Evolutionary conservation across 176 grass and related monocot genomes (phyloP).

Genomic region (Pontederia crassipes): DNA sequence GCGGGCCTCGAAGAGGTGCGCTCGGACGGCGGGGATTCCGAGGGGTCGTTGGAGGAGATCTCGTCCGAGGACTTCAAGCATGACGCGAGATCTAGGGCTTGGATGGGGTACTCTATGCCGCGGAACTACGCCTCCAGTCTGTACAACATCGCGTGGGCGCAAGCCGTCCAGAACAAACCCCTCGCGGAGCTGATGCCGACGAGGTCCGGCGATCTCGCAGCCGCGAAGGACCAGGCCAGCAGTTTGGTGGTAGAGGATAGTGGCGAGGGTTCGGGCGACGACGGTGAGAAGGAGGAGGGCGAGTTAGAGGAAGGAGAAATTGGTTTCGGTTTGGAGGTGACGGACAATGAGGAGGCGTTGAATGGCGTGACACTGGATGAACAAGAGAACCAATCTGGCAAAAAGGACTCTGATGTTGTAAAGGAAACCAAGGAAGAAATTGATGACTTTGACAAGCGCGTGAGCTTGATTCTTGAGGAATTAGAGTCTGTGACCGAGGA

Average conservation of each 20-base stretch:
- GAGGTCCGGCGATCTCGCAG: slow-evolving; percentile 2
- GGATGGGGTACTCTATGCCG: slow-evolving; percentile 79
- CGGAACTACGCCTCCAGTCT: slow-evolving; percentile 59
- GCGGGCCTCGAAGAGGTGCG: slow-evolving; percentile 6
- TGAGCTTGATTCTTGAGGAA: slow-evolving; percentile 76
- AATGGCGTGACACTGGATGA: slow-evolving; percentile 47
- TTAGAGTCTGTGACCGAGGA: slow-evolving; percentile 85
- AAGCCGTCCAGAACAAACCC: slow-evolving; percentile 90
- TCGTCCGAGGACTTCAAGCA: slow-evolving; percentile 52
- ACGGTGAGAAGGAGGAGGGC: slow-evolving; percentile 38
- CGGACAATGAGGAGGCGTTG: slow-evolving; percentile 26
- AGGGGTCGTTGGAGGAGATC: slow-evolving; percentile 66
- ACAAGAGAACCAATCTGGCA: slow-evolving; percentile 37
- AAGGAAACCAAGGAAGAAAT: slow-evolving; percentile 30
- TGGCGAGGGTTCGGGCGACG: slow-evolving; percentile 13
- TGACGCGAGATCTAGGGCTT: slow-evolving; percentile 44
- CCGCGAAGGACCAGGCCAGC: slow-evolving; percentile 8
- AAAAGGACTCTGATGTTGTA: slow-evolving; percentile 26
- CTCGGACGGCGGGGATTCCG: slow-evolving; percentile 57
- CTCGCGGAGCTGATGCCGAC: slow-evolving; percentile 29
- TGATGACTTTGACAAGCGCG: slow-evolving; percentile 59
- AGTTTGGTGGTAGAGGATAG: slow-evolving; percentile 8
- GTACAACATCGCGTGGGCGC: slow-evolving; percentile 83
- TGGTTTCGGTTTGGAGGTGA: slow-evolving; percentile 1
- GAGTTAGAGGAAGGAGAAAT: slow-evolving; percentile 20